Evolutionary conservation across 768 basidiomycete species (phyloP), one percentile per base, ranked within the genome.

Genomic region (Lactarius trivialis): DNA sequence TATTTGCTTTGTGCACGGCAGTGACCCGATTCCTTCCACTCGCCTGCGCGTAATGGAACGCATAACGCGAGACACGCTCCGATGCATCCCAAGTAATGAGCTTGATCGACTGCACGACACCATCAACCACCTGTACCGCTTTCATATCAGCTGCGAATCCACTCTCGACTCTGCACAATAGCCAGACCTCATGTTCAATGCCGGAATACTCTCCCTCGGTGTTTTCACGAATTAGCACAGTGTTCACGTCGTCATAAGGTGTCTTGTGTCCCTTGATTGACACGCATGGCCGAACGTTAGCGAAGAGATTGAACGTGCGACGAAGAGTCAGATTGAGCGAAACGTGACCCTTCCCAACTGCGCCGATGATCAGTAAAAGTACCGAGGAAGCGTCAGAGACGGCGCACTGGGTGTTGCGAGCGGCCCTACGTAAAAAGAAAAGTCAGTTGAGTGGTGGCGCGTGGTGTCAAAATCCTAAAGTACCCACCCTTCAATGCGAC

Each of bases 201-300:
- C 97, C 97, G 63, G 95, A 98, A 77, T 99, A 99, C 75, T 99
- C 97, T 74, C 97, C 97, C 76, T 99, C 97, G 9, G 97, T 99
- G 76, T 99, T 99, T 79, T 99, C 97, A 72, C 97, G 93, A 73
- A 99, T 99, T 68, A 99, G 79, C 56, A 98, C 94, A 28, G 93
- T 95, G 80, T 99, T 90, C 67, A 99, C 97, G 70, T 98, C 89
- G 73, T 98, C 95, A 71, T 99, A 98, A 2, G 96, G 90, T 0
- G 97, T 99, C 79, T 97, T 97, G 82, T 88, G 98, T 32, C 97
- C 97, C 74, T 92, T 78, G 76, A 99, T 93, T 32, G 95, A 98
- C 32, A 85, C 84, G 72, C 97, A 99, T 37, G 97, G 97, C 63
- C 97, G 88, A 70, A 98, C 97, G 73, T 98, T 98, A 71, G 97